Evolutionary conservation across 331 rosid genomes (phyloP).

Genomic region (Malus hybrid): DNA sequence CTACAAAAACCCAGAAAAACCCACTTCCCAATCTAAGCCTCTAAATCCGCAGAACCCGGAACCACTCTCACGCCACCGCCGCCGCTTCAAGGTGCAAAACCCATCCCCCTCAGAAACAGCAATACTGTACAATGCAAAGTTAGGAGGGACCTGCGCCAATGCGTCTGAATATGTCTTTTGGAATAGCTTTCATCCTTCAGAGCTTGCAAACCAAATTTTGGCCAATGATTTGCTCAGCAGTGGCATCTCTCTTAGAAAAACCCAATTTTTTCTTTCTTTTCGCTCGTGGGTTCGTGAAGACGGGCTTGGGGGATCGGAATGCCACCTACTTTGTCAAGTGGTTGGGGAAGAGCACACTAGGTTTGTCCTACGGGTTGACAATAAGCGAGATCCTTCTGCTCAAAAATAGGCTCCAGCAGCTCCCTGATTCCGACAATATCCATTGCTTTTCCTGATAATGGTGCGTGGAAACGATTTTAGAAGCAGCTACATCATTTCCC

Average conservation of each 20-base stretch:
- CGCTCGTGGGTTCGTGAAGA: conserved; percentile 90
- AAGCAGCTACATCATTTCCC: conserved; percentile 91
- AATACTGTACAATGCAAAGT: conserved; percentile 32
- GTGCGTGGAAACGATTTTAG: conserved; percentile 97
- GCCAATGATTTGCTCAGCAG: conserved; percentile 27
- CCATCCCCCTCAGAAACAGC: conserved; percentile 49
- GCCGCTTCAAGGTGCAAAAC: conserved; percentile 52
- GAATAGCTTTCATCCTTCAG: conserved; percentile 74
- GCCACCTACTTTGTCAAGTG: conserved; percentile 85
- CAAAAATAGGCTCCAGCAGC: conserved; percentile 57
- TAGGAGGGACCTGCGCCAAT: conserved; percentile 53
- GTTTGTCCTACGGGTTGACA: conserved; percentile 72
- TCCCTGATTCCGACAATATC: conserved; percentile 91
- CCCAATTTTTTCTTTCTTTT: conserved; percentile 65
- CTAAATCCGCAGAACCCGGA: conserved; percentile 16
- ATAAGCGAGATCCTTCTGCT: conserved; percentile 37
- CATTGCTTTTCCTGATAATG: conserved; percentile 94
- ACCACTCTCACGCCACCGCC: neutral
- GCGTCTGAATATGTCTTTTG: conserved; percentile 71
- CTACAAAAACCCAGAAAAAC: conserved; percentile 5
- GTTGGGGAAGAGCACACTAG: conserved; percentile 83
- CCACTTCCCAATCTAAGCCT: conserved; percentile 34
- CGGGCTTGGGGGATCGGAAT: conserved; percentile 78
- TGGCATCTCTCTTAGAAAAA: conserved; percentile 21
- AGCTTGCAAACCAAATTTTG: conserved; percentile 48